Conservation (phyloP, 345 rosid genomes). For the Populus ilicifolia region DNA sequence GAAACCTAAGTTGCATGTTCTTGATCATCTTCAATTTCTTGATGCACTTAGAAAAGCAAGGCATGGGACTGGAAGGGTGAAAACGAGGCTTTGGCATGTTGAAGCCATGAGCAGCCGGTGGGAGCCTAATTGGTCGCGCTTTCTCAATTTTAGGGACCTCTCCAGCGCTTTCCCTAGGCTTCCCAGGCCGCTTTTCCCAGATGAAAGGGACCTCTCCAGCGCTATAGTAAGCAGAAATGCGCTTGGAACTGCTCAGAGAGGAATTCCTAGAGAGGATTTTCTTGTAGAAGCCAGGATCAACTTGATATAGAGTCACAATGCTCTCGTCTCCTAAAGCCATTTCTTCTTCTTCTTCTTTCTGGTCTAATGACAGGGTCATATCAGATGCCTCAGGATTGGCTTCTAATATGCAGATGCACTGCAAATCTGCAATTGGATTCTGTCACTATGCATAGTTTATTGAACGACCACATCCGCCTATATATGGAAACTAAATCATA, state of each 20-base stretch:
- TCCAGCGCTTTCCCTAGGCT: no score
- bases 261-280: slow-evolving; percentile 9
- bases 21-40: not conserved
- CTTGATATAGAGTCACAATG: not conserved
- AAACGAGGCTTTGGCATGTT: not conserved
- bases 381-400: not conserved
- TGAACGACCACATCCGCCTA: not conserved
- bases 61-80: not conserved
- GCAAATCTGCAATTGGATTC: not conserved
- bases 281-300: slow-evolving; percentile 15
- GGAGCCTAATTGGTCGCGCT: not conserved
- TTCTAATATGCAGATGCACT: not conserved
- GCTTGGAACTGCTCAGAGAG: not conserved
- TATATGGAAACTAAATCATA: not conserved
- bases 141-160: not conserved
- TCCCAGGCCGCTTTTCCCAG: slow-evolving; percentile 11
- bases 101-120: not conserved
- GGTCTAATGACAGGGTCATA: not conserved
- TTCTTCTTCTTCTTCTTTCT: no score
- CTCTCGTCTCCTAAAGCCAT: not conserved
- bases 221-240: not conserved
- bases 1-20: not conserved
- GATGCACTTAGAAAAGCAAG: not conserved
- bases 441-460: not conserved
- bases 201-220: slow-evolving; percentile 8